Base-by-base conservation (phyloP, 139 green algal species). In the Asterochloris erici region DNA sequence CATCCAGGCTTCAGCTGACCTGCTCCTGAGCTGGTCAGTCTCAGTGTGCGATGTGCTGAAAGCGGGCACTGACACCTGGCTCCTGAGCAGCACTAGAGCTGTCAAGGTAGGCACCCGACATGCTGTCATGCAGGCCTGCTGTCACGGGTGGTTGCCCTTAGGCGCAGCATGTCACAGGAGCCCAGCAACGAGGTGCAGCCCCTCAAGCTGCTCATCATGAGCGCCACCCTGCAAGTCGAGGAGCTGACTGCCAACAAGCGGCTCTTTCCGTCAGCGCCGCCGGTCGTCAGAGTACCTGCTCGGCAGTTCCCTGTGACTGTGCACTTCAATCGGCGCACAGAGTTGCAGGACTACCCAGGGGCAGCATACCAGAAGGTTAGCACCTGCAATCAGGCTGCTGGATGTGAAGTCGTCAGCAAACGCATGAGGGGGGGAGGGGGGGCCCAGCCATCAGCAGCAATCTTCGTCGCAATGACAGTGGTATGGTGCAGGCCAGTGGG, bases 141-240 rank as follows among this genome's bases (percentile, higher is more conserved):
- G 29, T 97, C 94, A 0, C 90, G 96, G 16, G 81, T 98, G 15
- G 94, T 98, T 66, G 91, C 90, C 14, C 90, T 98, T 70, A 90
- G 96, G 17, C 89, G 91, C 19, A 78, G 77, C 14, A 88, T 98
- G 88, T 85, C 87, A 10, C 74, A 86, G 17, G 84, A 82, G 16
- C 24, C 78, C 23, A 68, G 29, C 21, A 24, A 66, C 47, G n/a
- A 27, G 2, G 14, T 82, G 27, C 11, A 17, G n/a, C 95, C 96
- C 0, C 90, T 99, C 14, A 97, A 98, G 89, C 89, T 99, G 21
- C 91, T 99, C 82, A 96, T 99, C 87, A 99, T 99, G 96, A 97
- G 91, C 64, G 96, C 96, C 77, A 99, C 96, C 0, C 88, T 99
- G 73, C 84, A 93, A 11, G 91, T 92, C 1, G 84, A 90, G 28